phyloP scores from a whole-genome alignment of 768 basidiomycete species.

The Pleurotus cornucopiae region DNA sequence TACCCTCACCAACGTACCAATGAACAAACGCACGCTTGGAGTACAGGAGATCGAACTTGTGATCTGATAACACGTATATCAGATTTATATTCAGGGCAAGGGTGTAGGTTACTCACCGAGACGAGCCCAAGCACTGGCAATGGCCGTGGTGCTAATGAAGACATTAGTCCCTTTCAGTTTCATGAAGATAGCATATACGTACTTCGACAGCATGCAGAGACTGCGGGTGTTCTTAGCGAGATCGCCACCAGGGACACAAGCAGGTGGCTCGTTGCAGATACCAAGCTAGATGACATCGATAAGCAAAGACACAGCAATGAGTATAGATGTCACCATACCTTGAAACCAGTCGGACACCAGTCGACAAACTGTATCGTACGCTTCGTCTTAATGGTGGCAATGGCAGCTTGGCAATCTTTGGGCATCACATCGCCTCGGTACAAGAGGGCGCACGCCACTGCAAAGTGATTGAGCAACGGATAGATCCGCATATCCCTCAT shows the following conservation, averaged over 20 bases:
- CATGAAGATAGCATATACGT: conserved; percentile 15
- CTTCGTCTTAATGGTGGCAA: conserved; percentile 94
- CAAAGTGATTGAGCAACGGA: conserved; percentile 12
- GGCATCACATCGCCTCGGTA: conserved; percentile 97
- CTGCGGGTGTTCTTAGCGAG: conserved; percentile 92
- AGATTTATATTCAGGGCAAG: conserved; percentile 45
- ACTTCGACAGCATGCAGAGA: conserved; percentile 97
- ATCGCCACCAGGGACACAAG: conserved; percentile 89
- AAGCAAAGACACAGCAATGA: too few relatives aligned
- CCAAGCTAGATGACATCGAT: conserved; percentile 55
- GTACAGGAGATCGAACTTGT: conserved; percentile 98
- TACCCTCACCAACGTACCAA: conserved; percentile 98
- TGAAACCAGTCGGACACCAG: conserved; percentile 98
- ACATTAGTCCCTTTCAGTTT: not conserved
- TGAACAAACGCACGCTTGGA: conserved; percentile 91
- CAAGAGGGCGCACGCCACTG: conserved; percentile 88
- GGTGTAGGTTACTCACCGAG: conserved; percentile 41
- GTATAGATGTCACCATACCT: conserved; percentile 30
- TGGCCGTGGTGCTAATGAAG: conserved; percentile 74
- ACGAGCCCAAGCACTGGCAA: conserved; percentile 92
- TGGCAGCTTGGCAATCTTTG: conserved; percentile 92
- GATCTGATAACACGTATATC: conserved; percentile 53
- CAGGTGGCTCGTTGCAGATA: conserved; percentile 95
- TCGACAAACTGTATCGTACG: conserved; percentile 97
- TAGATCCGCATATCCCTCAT: not conserved